Evolutionary conservation across 805 yeast genomes (phyloP).

Genomic region (Hanseniaspora occidentalis): DNA sequence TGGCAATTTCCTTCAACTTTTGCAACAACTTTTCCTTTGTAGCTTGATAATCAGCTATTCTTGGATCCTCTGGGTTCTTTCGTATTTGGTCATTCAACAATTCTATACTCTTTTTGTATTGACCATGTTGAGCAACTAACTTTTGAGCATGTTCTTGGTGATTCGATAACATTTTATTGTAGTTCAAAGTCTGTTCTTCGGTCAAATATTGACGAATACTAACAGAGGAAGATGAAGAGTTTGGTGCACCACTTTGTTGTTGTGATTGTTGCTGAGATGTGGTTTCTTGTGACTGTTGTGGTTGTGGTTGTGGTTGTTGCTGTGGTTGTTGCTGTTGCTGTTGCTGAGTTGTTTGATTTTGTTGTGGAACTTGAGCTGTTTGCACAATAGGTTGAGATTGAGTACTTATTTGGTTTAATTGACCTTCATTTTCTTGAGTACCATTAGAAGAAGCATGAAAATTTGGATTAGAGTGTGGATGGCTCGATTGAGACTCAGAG

Average conservation of each 20-base stretch:
- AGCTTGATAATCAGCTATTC: constrained; percentile 17
- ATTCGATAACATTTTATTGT: constrained; percentile 17
- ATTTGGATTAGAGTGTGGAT: too few species aligned
- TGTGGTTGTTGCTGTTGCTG: constrained; percentile 5
- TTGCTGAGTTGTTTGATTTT: constrained; percentile 8
- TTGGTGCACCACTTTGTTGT: constrained; percentile 9
- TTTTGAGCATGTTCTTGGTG: constrained; percentile 20
- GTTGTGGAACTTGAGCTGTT: constrained; percentile 1
- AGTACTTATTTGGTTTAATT: constrained; percentile 15
- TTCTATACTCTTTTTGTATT: constrained; percentile 21
- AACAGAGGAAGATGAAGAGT: constrained; percentile 11
- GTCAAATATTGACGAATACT: constrained; percentile 21
- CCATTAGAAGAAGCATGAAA: neutral
- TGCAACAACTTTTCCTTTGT: constrained; percentile 17
- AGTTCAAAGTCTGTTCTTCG: constrained; percentile 20
- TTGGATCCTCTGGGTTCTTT: constrained; percentile 14
- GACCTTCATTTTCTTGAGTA: too few species aligned
- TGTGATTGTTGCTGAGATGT: constrained; percentile 8
- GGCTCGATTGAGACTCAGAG: too few species aligned
- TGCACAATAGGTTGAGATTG: constrained; percentile 9
- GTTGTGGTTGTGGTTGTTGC: constrained; percentile 6
- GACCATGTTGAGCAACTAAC: constrained; percentile 20
- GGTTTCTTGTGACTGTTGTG: constrained; percentile 8
- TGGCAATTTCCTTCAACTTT: constrained; percentile 15
- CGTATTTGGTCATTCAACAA: constrained; percentile 18